Evolutionary conservation across 495 filamentous ascomycete species (phyloP).

Genomic region (Penicillium crystallinum): DNA sequence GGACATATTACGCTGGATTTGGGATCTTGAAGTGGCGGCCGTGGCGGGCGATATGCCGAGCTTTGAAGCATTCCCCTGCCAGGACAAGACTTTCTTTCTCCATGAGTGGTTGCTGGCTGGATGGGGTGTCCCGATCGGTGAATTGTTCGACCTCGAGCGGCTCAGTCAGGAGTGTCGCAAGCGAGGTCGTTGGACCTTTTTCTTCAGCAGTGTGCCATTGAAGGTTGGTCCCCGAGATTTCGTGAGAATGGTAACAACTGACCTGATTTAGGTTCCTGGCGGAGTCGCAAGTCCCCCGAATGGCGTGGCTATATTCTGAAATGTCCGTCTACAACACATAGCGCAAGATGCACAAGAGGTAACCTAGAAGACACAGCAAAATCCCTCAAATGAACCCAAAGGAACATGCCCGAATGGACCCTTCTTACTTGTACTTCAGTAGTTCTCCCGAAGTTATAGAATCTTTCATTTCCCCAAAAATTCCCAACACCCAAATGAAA

Average conservation of each 20-base stretch:
- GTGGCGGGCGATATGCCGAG: conserved; percentile 46
- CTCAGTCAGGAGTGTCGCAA: conserved; percentile 41
- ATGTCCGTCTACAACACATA: background rate
- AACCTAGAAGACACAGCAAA: too few relatives aligned
- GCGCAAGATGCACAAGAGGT: too few relatives aligned
- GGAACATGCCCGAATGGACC: too few relatives aligned
- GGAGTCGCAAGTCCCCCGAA: conserved; percentile 53
- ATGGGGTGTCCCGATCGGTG: conserved; percentile 56
- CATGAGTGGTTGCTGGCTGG: conserved; percentile 51
- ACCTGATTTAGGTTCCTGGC: conserved; percentile 33
- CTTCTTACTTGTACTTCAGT: too few relatives aligned
- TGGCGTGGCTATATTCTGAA: conserved; percentile 44
- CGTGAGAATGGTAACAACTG: background rate
- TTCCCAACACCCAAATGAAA: too few relatives aligned
- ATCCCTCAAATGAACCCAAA: too few relatives aligned
- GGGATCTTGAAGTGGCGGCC: conserved; percentile 46
- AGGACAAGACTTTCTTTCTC: conserved; percentile 26
- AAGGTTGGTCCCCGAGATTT: conserved; percentile 33
- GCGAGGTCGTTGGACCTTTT: conserved; percentile 44
- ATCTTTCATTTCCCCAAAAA: too few relatives aligned
- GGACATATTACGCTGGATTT: conserved; percentile 43
- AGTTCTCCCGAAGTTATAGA: too few relatives aligned
- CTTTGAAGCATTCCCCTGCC: conserved; percentile 40
- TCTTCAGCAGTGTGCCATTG: conserved; percentile 51
- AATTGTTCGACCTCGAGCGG: conserved; percentile 54